Evolutionary conservation across 495 filamentous ascomycete genomes (phyloP), one percentile per base, ranked within the genome.

Genomic region (Coniosporium apollinis): DNA sequence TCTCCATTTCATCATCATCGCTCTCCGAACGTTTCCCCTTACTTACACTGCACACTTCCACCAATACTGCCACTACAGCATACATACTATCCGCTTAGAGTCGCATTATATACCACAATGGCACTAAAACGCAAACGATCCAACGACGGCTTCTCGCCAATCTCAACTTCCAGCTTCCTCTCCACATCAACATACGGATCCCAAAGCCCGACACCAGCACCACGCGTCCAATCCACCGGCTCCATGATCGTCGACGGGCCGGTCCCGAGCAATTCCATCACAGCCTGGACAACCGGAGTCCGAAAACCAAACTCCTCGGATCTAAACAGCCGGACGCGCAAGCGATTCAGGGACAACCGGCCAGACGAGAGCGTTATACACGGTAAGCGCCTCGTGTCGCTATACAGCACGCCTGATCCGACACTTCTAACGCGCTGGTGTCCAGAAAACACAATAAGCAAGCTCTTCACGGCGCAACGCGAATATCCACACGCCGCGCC

Each of bases 91-190:
- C 7, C 17, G 10, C 6, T 8, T 8, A 26, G 20, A 7, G 22
- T 8, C 20, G 17, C 17, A 8, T 36, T 36, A 36, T n/a, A 26
- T 16, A 21, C 7, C 21, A 43, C 15, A 2, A 59, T 59, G 55
- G 46, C 31, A 5, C 43, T 55, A 42, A 59, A 59, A 46, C 54
- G 55, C 41, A 59, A 59, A 37, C 54, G 55, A 14, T 55, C 55
- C 32, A 29, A 29, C 19, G 2, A 30, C 24, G 39, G 48, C 37
- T 28, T 44, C 35, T 51, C 48, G n/a, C 45, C 53, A 19, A 16
- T 33, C 19, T 52, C 51, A 13, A 41, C 33, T 24, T 48, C 44
- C 39, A 52, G 46, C 46, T 47, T 35, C 22, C 5, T 40, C 11
- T 30, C 37, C 6, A 20, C 38, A 26, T 38, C 34, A 19, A 42